Base-by-base conservation (phyloP, 2,329 filamentous ascomycete species). In the Pyricularia sp. region DNA sequence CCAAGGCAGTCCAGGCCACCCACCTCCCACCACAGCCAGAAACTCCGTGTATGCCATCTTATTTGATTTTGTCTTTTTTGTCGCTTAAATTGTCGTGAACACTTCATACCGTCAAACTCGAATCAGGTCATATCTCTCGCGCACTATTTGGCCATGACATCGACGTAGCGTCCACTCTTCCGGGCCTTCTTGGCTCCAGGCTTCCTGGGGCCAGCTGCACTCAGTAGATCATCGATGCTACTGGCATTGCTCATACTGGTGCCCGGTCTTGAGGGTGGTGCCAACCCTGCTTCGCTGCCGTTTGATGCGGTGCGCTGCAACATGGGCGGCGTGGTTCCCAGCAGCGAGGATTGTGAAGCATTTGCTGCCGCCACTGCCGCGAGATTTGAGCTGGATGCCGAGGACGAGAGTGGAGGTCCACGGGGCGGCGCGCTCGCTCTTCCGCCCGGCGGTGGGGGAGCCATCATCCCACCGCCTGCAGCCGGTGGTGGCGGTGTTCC, bases 221-320 rank as follows among this genome's bases (percentile, higher is more conserved):
- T 92, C 26, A 99, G 82, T 71, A 99, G 82, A 77, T 99, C 95
- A 74, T 99, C 95, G 76, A 99, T 96, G 74, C 91, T 95, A 78
- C 90, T 96, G n/a, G 93, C 92, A 76, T 92, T 93, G 79, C 92
- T 96, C 84, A 97, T 89, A 71, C 92, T 90, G 3, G 93, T 97
- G 6, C 87, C 79, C 4, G 93, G 93, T 71, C 91, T 83, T 75
- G 87, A 89, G 3, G 88, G 87, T 12, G 89, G 89, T n/a, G 80
- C 79, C 72, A 78, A 82, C 1, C 78, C 74, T 73, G 75, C 72
- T 28, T 76, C 77, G 73, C 83, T 86, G 25, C 79, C 79, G 69
- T 78, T 81, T 17, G 84, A 86, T 23, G 78, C 79, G 1, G 83
- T 82, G 30, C 85, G 81, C 26, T 84, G 81, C 31, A 78, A 74